Percentiles rank a stretch among this genome's conserved stretches.
Conservation (phyloP, 2,329 filamentous ascomycete genomes). For the Ophiognomonia clavigignenti-juglandacearum region DNA sequence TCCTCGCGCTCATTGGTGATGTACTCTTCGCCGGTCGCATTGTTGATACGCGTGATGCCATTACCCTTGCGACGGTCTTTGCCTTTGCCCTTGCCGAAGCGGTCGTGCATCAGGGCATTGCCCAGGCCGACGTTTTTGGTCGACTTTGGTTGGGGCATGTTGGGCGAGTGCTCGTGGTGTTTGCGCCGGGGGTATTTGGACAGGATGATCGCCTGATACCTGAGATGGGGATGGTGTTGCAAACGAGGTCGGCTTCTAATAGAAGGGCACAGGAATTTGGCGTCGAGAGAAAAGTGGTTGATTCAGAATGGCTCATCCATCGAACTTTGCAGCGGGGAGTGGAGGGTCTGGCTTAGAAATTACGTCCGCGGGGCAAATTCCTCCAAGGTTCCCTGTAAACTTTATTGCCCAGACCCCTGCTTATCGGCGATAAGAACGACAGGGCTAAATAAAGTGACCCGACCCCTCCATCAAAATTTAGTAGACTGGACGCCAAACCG, state of each 20-base stretch:
- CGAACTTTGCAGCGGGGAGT: no score
- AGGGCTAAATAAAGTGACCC: background rate
- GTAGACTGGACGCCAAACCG: no score
- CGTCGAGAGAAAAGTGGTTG: constrained; percentile 3
- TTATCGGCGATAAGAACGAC: constrained; percentile 13
- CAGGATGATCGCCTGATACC: no score
- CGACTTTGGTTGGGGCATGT: constrained; percentile 71
- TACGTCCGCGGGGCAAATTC: constrained; percentile 22
- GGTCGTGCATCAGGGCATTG: constrained; percentile 97
- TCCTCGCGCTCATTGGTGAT: constrained; percentile 87
- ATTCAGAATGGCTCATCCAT: background rate
- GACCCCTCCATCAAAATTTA: background rate
- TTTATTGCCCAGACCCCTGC: constrained; percentile 1
- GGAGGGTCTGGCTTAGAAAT: constrained; percentile 17
- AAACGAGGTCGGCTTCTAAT: no score
- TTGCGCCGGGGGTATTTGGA: no score
- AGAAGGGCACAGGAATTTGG: no score
- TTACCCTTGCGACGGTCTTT: constrained; percentile 67
- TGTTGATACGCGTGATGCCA: constrained; percentile 63
- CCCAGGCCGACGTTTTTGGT: constrained; percentile 94
- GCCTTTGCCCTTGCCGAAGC: constrained; percentile 91
- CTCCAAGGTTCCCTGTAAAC: no score
- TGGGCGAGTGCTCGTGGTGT: constrained; percentile 22
- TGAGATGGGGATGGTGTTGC: no score
- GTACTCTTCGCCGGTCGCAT: constrained; percentile 82